Base-by-base conservation (phyloP, 2,329 filamentous ascomycete species). In the Fusarium sp. region DNA sequence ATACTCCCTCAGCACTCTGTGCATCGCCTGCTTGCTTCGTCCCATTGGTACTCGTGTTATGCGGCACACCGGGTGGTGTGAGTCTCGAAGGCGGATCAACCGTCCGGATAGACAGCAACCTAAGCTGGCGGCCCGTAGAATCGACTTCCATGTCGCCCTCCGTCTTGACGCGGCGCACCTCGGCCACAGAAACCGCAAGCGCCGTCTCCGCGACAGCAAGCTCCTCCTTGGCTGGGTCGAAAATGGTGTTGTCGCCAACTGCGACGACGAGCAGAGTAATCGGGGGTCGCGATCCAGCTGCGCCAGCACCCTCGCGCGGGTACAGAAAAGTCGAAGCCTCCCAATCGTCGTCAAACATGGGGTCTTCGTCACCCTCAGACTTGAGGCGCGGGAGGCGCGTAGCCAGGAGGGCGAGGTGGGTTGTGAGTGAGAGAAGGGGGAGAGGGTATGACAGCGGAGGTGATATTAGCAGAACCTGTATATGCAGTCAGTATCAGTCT, bases 281-380 rank as follows among this genome's bases (percentile, higher is more conserved):
- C 0, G 97, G 95, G 6, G 97, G 97, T 58, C 92, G 90, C 13
- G 86, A 81, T 0, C 78, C 78, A 2, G 74, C 76, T 20, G 80
- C 76, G 25, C 78, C 71, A 5, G 76, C 78, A 36, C 77, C 79
- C 16, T 83, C 80, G 68, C 88, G 88, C 2, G 91, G 89, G 84
- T 97, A 99, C 33, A 99, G 86, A 66, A 91, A 92, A 20, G 91
- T 88, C 1, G 95, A 92, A 18, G 93, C 93, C 74, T 93, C 94
- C 97, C 97, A 99, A 85, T 99, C 97, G 84, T 99, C 97, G 85
- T 98, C 93, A 84, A 99, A 99, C 81, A 98, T 92, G 14, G 97
- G 97, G 78, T 99, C 97, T 85, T 99, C 97, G 84, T 98, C 96
- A 67, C 91, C 90, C 82, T 97, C 94, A 2, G 95, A 98, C 81